phyloP scores from a whole-genome alignment of 768 basidiomycete species.

The Kwoniella mangroviensis region DNA sequence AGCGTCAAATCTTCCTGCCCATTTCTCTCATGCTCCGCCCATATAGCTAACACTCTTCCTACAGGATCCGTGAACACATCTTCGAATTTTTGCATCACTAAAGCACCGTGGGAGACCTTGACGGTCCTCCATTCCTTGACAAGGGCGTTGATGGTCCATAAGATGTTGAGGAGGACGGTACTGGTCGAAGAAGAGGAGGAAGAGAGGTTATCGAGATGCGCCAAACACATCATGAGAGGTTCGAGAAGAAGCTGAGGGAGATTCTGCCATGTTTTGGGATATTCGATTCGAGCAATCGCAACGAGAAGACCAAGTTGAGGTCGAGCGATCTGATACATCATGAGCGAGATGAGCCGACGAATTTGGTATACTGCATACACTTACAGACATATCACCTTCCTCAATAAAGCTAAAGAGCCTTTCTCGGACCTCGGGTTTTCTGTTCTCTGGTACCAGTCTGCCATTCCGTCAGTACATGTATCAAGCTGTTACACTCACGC shows the following conservation, averaged over 20 bases:
- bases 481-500: constrained; percentile 28
- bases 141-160: constrained; percentile 57
- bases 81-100: constrained; percentile 51
- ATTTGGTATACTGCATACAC: constrained; percentile 1
- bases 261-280: constrained; percentile 47
- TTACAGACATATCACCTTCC: constrained; percentile 46
- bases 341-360: too few relatives aligned
- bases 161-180: constrained; percentile 50
- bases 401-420: constrained; percentile 54
- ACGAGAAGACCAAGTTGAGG: constrained; percentile 53
- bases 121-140: constrained; percentile 56
- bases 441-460: constrained; percentile 49
- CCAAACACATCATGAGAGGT: constrained; percentile 48
- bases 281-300: constrained; percentile 51
- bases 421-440: constrained; percentile 51
- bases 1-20: constrained; percentile 20
- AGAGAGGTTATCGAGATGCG: constrained; percentile 27
- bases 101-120: constrained; percentile 47
- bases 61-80: constrained; percentile 41
- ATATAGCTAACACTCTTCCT: constrained; percentile 34
- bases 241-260: constrained; percentile 50
- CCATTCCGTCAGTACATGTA: neutral
- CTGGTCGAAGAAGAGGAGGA: constrained; percentile 36
- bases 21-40: constrained; percentile 30
- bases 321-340: constrained; percentile 48